phyloP scores from a whole-genome alignment of 2,329 filamentous ascomycete genomes.

The Endothia cerciana region DNA sequence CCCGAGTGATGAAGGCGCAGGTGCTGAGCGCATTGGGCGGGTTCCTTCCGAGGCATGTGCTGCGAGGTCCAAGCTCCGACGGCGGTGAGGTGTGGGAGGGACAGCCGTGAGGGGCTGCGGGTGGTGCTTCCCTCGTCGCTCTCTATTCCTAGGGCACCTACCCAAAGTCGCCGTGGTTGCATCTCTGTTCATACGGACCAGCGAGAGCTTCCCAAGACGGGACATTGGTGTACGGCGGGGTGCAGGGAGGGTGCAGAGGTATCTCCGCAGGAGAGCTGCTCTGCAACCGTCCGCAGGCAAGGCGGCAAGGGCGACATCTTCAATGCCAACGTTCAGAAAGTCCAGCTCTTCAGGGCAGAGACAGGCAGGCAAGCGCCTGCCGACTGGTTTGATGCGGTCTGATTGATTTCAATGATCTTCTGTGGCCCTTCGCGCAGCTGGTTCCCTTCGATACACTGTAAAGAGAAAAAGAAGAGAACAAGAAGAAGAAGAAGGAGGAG shows the following conservation, averaged over 20 bases:
- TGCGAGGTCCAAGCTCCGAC: not conserved
- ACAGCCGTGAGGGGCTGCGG: not conserved
- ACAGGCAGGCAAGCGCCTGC: not conserved
- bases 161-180: not conserved
- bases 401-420: not conserved
- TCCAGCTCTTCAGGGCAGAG: not conserved
- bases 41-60: not conserved
- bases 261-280: too few species aligned
- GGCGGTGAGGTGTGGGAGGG: not conserved
- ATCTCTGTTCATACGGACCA: not conserved
- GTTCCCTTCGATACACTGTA: not conserved
- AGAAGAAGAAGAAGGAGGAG: not conserved
- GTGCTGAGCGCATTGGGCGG: not conserved
- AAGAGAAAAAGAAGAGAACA: not conserved
- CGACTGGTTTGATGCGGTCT: conserved; percentile 1
- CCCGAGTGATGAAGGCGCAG: too few species aligned
- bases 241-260: too few species aligned
- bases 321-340: not conserved
- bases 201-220: too few species aligned
- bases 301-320: not conserved
- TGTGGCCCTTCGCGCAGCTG: not conserved
- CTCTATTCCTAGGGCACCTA: not conserved
- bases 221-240: too few species aligned
- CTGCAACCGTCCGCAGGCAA: too few species aligned
- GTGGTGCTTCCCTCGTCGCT: not conserved